Evolutionary conservation across 192 early-diverging fungal genomes (phyloP).

Genomic region (Coemansia sp.): DNA sequence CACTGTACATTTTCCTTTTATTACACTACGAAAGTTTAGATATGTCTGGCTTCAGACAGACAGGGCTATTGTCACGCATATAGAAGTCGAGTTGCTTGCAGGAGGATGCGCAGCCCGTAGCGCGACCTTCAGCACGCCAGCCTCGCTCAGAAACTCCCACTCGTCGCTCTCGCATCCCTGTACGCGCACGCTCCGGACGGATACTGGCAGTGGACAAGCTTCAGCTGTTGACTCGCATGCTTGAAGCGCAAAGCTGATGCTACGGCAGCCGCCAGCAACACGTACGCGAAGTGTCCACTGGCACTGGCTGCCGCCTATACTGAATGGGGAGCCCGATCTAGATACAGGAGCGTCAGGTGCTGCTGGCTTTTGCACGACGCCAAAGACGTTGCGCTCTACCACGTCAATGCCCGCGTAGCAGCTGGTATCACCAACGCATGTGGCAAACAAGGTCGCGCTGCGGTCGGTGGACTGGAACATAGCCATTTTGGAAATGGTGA

Average conservation of each 20-base stretch:
- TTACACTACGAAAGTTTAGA: no score
- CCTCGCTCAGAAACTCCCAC: constrained; percentile 8
- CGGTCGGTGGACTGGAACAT: constrained; percentile 16
- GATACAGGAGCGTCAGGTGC: not conserved
- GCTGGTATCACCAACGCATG: constrained; percentile 38
- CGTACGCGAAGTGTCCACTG: constrained; percentile 36
- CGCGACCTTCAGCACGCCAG: constrained; percentile 7
- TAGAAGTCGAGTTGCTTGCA: not conserved
- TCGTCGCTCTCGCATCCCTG: constrained; percentile 8
- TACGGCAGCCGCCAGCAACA: not conserved
- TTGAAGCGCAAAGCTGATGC: constrained; percentile 12
- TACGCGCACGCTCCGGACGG: constrained; percentile 14
- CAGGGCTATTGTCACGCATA: constrained; percentile 2
- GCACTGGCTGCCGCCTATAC: not conserved
- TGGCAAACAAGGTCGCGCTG: constrained; percentile 25
- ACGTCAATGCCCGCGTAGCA: constrained; percentile 10
- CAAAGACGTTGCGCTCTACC: constrained; percentile 29
- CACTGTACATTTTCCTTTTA: not conserved
- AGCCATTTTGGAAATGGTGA: constrained; percentile 29
- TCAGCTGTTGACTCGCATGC: constrained; percentile 7
- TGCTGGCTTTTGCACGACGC: constrained; percentile 19
- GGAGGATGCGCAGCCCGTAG: not conserved
- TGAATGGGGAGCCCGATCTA: not conserved
- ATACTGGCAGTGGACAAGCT: not conserved
- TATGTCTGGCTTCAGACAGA: constrained; percentile 3